Base-by-base conservation (phyloP, 371 early-diverging fungal genomes). In the Mucor velutinosus region DNA sequence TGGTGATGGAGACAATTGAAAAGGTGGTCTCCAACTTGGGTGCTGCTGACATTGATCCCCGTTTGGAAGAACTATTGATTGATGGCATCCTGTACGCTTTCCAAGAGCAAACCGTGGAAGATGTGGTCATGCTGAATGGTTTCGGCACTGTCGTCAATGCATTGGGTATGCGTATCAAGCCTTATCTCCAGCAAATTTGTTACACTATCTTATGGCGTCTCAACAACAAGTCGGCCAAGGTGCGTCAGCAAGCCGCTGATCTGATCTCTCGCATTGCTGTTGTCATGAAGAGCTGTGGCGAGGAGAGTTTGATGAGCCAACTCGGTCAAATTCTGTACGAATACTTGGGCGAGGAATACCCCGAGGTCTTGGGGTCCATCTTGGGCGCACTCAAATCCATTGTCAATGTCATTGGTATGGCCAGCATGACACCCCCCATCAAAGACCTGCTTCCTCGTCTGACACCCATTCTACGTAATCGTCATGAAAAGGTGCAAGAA, bases 301-400 rank as follows among this genome's bases (percentile, higher is more conserved):
- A 97, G 82, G 97, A 97, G 76, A 93, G 94, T 72, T 75, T 97
- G 61, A 92, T 99, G 93, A 89, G 90, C 10, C 93, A 97, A 61
- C 81, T 99, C 30, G 95, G 96, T 60, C 88, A 92, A 19, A 93
- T 97, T 47, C 81, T 99, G 41, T 98, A 95, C 73, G 98, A 99
- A 82, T 96, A 97, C 74, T 86, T 99, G 14, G 98, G 99, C 72
- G 99, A 99, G 83, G 99, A 99, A 77, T 98, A 96, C 74, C 99
- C 99, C 7, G 98, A 97, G 75, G 98, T 98, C 0, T 82, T 99
- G 58, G 99, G 96, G 65, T 93, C 94, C 11, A 97, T 99, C 62
- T 76, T 99, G 25, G 93, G 93, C 39, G 98, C 90, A 0, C 81
- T 99, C 27, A 95, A 95, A 78, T 85, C 92, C 29, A 95, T 99